A percentile compares a stretch with the other conserved stretches of the same genome.
phyloP scores from a whole-genome alignment of 2,329 filamentous ascomycete species.

The Pseudogymnoascus pannorum region DNA sequence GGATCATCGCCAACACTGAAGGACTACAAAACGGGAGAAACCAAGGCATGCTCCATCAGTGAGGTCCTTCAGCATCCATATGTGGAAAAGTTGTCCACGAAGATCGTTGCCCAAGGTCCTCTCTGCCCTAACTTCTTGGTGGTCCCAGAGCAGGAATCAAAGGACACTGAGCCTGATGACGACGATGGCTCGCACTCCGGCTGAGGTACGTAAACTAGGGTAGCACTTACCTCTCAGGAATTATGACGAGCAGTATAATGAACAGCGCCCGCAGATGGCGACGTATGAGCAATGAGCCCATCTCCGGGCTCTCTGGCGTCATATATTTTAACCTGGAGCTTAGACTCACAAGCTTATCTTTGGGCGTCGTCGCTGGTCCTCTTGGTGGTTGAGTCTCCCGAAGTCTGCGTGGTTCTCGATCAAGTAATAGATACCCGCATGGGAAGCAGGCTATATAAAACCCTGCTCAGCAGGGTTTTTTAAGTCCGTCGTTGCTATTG shows the following conservation, averaged over 20 bases:
- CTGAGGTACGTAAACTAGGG: background rate
- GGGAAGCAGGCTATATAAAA: too few relatives aligned
- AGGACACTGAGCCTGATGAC: background rate
- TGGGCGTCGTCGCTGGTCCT: background rate
- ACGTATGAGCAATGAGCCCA: too few relatives aligned
- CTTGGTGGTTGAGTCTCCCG: background rate
- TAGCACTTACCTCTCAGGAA: background rate
- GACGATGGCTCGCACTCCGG: background rate
- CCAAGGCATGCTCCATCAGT: background rate
- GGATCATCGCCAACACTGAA: background rate
- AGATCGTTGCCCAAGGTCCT: background rate
- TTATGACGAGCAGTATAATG: background rate
- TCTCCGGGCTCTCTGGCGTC: too few relatives aligned
- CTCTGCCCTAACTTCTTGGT: background rate
- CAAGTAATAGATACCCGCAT: background rate
- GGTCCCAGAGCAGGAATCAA: background rate
- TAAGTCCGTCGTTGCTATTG: conserved; percentile 26
- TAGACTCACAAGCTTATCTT: background rate
- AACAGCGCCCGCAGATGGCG: too few relatives aligned
- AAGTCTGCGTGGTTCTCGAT: background rate
- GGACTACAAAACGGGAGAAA: background rate
- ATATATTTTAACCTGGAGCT: too few relatives aligned
- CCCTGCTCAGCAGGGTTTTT: conserved; percentile 18
- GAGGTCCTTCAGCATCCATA: background rate
- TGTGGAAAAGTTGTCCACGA: background rate